phyloP scores from a whole-genome alignment of 2,329 filamentous ascomycete genomes.

The Diaporthe velutina region DNA sequence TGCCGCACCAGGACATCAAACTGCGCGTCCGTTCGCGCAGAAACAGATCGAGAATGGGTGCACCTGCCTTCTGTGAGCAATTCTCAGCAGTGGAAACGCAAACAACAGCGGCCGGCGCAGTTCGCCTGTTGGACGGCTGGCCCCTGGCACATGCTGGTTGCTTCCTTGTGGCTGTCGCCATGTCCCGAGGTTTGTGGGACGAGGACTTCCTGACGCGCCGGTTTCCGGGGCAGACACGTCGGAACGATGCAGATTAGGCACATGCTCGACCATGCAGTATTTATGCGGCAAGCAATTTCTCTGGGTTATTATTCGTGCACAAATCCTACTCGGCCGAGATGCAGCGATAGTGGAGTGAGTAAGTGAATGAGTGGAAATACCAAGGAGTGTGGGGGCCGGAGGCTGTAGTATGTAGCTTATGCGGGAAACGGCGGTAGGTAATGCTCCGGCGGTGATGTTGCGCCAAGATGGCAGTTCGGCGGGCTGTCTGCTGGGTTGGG shows the following conservation, averaged over 20 bases:
- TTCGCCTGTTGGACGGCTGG: too few relatives aligned
- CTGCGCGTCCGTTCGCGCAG: not conserved
- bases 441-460: not conserved
- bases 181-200: not conserved
- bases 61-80: not conserved
- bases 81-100: not conserved
- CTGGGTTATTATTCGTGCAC: constrained; percentile 18
- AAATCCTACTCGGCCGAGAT: constrained; percentile 19
- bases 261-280: not conserved
- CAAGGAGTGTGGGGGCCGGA: not conserved
- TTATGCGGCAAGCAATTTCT: not conserved
- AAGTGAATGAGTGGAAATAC: not conserved
- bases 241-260: too few relatives aligned
- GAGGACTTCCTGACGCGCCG: not conserved
- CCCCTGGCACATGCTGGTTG: not conserved
- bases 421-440: constrained; percentile 5
- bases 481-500: constrained; percentile 8
- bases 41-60: not conserved
- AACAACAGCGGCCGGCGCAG: not conserved
- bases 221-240: not conserved
- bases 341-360: constrained; percentile 22
- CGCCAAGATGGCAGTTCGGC: constrained; percentile 23
- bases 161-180: not conserved
- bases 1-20: not conserved
- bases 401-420: not conserved